Evolutionary conservation across 331 rosid genomes (phyloP).

Genomic region (Pyrus hybrid): DNA sequence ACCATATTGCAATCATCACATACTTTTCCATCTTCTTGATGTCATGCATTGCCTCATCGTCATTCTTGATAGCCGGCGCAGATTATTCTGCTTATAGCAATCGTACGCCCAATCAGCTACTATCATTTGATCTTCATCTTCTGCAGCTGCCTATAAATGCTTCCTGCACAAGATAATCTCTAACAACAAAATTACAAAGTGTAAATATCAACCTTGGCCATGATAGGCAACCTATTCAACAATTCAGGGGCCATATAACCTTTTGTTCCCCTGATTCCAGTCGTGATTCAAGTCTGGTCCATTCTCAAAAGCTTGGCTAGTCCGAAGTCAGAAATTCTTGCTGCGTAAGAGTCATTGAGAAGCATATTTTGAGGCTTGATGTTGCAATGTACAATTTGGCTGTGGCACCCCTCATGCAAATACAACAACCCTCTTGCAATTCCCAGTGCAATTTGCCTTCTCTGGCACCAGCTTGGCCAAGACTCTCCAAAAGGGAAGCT

Average conservation of each 20-base stretch:
- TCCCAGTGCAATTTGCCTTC: no score
- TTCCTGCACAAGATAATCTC: constrained; percentile 14
- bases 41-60: neutral
- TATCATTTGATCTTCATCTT: constrained; percentile 3
- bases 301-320: constrained; percentile 7
- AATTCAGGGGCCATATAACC: constrained; percentile 13
- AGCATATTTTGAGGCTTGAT: no score
- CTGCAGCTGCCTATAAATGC: neutral
- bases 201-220: no score
- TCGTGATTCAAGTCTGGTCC: neutral
- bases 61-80: neutral
- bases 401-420: no score
- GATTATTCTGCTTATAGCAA: neutral
- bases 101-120: constrained; percentile 15
- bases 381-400: no score
- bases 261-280: constrained; percentile 1
- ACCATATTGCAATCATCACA: constrained; percentile 11
- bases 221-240: constrained; percentile 2
- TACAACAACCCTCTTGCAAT: no score
- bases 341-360: neutral
- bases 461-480: no score
- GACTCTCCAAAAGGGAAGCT: no score
- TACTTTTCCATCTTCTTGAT: neutral
- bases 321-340: constrained; percentile 8
- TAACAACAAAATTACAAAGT: constrained; percentile 7